Evolutionary conservation across 257 asterid species (phyloP), one percentile per base, ranked within the genome.

Genomic region (Ehretia macrophylla): DNA sequence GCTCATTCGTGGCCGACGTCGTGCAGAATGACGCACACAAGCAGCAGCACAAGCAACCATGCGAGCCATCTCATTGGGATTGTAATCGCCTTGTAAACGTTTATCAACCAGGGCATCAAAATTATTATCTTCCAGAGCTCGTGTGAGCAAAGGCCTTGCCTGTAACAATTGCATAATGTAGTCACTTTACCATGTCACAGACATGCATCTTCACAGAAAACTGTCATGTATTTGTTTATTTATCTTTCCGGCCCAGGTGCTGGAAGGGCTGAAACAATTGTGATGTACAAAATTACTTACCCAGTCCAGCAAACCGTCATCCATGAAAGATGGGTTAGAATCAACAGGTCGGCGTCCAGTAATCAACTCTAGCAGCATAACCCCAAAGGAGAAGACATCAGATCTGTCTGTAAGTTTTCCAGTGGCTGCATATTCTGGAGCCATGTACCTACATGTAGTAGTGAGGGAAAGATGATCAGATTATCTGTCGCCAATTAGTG

Each of bases 401-500:
- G 98, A 91, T 76, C 75, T 91, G 2, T 92, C 99, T 0, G 91
- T 81, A 45, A 92, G 96, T 65, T 92, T 92, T 48, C 99, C 99
- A 0, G 97, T 82, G 58, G 96, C 64, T 20, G 99, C 99, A 58
- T 92, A 92, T 60, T 92, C 99, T 17, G 99, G 99, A 47, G 99
- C 99, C 71, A 92, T 62, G 69, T 92, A 92, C 78, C 99, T 92
- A 57, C 50, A 62, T 45, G 23, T 51, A 19, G 63, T n/a, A 46
- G 62, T 55, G 62, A 48, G 38, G 47, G 57, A 27, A 35, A 53
- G 66, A 17, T 27, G 51, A 48, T 17, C 20, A 32, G 1, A 49
- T 1, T n/a, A n/a, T 17, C 8, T 49, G 11, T 49, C 54, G 5
- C 35, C 35, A 27, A 27, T 27, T 27, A 27, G 35, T 6, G 35